Base-by-base conservation (phyloP, 2,329 filamentous ascomycete species). In the Lachnellula suecica region DNA sequence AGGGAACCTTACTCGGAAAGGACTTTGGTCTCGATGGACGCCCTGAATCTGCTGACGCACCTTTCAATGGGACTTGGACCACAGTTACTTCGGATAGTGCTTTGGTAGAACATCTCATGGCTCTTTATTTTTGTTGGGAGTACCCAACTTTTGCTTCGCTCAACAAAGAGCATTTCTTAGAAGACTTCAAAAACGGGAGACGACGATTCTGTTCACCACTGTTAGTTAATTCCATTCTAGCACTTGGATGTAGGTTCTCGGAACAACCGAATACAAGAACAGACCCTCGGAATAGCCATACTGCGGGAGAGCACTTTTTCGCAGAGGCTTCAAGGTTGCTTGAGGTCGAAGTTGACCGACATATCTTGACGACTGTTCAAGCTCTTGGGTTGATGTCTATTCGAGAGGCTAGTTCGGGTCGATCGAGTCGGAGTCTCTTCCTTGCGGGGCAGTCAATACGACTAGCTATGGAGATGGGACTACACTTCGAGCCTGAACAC, bases 301-400 rank as follows among this genome's bases (percentile, higher is more conserved):
- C 86, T 5, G 79, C 86, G 1, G 87, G 87, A 3, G 84, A 90
- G 55, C 81, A 88, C 65, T 91, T 89, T 69, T 91, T 89, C 68
- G 81, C 81, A 47, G 87, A 91, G 65, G 79, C 82, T 6, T 78
- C 80, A 57, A 74, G 83, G 10, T 72, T 89, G 0, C 74, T 88
- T 27, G 87, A 94, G 51, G 74, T 80, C 47, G 31, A 52, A 17
- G 69, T 70, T 1, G 72, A 87, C 52, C 81, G 83, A 49, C 79
- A 87, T 54, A 79, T 69, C 8, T 70, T 91, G 25, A 88, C 87
- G 2, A 89, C 85, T 4, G 84, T 89, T 41, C 88, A 91, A 70
- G 87, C 88, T 1, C 72, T 91, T 17, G 86, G 86, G 5, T 81
- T 91, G 61, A 88, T 92, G 85, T 85, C 85, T 5, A 83, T 90